Conservation (phyloP, 2,329 filamentous ascomycete species). For the Phaeosphaeriaceae sp. region DNA sequence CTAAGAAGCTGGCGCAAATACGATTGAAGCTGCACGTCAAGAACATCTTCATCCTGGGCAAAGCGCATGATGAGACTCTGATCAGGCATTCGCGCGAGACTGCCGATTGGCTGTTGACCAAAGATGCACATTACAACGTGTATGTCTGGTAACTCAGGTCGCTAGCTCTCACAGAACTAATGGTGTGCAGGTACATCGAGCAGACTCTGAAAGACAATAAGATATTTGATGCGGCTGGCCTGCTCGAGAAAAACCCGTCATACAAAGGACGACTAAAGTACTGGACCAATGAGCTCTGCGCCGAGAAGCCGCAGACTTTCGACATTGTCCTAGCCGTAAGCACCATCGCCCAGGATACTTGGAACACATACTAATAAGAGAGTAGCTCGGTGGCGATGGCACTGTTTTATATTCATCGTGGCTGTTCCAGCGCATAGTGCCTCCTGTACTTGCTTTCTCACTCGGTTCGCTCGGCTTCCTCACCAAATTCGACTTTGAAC, state of each 20-base stretch:
- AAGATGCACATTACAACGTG: conserved; percentile 75
- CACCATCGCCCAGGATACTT: not conserved
- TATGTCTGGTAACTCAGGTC: conserved; percentile 50
- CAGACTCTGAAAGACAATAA: conserved; percentile 73
- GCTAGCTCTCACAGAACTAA: conserved; percentile 3
- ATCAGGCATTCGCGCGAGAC: conserved; percentile 80
- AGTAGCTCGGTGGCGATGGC: conserved; percentile 83
- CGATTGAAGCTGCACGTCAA: conserved; percentile 81
- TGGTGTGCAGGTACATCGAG: conserved; percentile 67
- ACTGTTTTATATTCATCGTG: conserved; percentile 96
- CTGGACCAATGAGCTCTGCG: conserved; percentile 84
- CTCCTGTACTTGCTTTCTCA: conserved; percentile 89
- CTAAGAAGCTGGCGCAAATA: conserved; percentile 83
- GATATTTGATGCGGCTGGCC: conserved; percentile 73
- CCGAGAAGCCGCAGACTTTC: conserved; percentile 80
- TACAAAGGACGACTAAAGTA: conserved; percentile 71
- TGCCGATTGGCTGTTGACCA: conserved; percentile 79
- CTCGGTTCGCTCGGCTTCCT: conserved; percentile 92
- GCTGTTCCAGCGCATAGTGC: conserved; percentile 95
- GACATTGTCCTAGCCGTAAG: conserved; percentile 85
- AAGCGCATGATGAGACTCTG: conserved; percentile 84
- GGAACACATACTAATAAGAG: conserved; percentile 5
- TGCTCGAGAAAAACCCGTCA: conserved; percentile 68
- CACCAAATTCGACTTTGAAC: conserved; percentile 92
- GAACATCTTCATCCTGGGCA: conserved; percentile 87